Conservation (phyloP, 768 basidiomycete genomes). For the Tephrocybe sp. region DNA sequence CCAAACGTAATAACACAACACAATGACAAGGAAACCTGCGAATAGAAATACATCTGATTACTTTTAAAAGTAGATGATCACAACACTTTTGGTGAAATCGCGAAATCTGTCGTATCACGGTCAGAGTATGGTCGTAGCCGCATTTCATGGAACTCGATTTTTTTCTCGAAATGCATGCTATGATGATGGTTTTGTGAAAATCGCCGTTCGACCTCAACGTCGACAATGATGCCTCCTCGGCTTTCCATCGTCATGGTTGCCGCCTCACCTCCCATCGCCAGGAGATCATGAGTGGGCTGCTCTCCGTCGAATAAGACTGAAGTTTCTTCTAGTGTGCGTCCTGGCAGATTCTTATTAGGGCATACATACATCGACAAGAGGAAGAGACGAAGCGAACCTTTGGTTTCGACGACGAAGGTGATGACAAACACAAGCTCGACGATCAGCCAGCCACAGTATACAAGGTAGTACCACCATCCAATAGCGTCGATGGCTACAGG, state of each 20-base stretch:
- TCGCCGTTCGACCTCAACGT: constrained; percentile 3
- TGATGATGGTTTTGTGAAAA: background rate
- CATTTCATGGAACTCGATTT: constrained; percentile 14
- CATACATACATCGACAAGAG: background rate
- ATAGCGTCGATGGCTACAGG: constrained; percentile 67
- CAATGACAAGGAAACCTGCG: background rate
- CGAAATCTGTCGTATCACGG: constrained; percentile 5
- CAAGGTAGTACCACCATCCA: constrained; percentile 61
- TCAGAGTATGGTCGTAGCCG: constrained; percentile 4
- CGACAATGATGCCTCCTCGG: constrained; percentile 18
- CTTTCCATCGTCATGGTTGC: constrained; percentile 38
- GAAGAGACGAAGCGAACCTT: constrained; percentile 42
- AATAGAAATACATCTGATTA: constrained; percentile 8
- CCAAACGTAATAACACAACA: background rate
- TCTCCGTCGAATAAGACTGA: constrained; percentile 71
- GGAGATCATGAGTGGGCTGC: constrained; percentile 41
- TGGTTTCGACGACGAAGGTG: constrained; percentile 60
- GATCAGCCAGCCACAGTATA: constrained; percentile 64
- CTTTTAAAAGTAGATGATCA: background rate
- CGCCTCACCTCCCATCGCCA: constrained; percentile 47
- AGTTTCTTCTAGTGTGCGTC: constrained; percentile 70
- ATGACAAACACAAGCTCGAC: constrained; percentile 61
- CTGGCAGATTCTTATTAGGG: background rate
- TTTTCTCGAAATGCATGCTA: background rate
- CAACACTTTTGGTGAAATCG: constrained; percentile 7